A percentile compares a stretch with the other conserved stretches of the same genome.
phyloP scores from a whole-genome alignment of 2,329 filamentous ascomycete species.

The Fusarium veterinarium region DNA sequence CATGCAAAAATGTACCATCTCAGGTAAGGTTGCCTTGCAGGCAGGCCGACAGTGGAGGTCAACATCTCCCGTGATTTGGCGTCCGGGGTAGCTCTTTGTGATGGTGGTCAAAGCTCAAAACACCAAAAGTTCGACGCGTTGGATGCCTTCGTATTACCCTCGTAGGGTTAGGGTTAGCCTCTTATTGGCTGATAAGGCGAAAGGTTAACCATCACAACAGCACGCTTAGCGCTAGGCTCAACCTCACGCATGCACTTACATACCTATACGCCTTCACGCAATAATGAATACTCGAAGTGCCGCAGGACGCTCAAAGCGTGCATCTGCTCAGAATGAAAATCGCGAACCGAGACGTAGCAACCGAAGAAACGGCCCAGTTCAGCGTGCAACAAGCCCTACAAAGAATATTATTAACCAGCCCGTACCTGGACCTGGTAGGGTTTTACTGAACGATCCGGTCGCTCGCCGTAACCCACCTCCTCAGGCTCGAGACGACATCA shows the following conservation, averaged over 20 bases:
- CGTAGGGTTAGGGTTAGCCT: slow-evolving; percentile 34
- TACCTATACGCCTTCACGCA: neutral
- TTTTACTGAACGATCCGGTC: slow-evolving; percentile 17
- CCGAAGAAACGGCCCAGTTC: slow-evolving; percentile 10
- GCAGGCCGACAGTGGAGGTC: neutral
- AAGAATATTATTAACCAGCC: neutral
- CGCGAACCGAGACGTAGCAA: slow-evolving; percentile 32
- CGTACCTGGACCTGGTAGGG: neutral
- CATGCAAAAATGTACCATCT: neutral
- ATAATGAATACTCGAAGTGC: slow-evolving; percentile 38
- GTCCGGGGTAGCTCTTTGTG: neutral
- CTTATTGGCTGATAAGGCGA: slow-evolving; percentile 10
- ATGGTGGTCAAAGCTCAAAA: slow-evolving; percentile 8
- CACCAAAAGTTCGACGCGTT: neutral
- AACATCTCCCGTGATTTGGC: neutral
- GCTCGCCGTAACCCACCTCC: slow-evolving; percentile 42
- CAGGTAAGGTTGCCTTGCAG: neutral
- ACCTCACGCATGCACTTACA: neutral
- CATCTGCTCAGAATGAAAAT: slow-evolving; percentile 6
- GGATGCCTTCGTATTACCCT: neutral
- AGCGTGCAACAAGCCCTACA: neutral
- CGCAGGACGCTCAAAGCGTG: slow-evolving; percentile 17
- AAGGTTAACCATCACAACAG: slow-evolving; percentile 6
- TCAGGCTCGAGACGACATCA: slow-evolving; percentile 32
- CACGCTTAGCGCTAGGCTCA: neutral